Conservation (phyloP, 768 basidiomycete genomes). For the Rhizopogon roseolus region DNA sequence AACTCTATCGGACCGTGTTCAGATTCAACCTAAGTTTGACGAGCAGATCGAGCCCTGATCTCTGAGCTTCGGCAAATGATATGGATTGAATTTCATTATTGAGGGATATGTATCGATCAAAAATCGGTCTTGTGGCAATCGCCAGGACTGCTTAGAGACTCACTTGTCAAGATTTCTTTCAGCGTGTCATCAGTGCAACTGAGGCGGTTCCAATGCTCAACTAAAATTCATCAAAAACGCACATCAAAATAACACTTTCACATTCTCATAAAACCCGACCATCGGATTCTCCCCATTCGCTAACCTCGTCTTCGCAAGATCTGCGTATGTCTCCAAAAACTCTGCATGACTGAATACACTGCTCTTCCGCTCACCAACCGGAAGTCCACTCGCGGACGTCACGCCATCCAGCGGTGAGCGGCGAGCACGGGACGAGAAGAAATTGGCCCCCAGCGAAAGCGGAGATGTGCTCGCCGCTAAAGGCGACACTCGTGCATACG, state of each 20-base stretch:
- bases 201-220: neutral
- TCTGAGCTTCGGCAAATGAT: neutral
- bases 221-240: neutral
- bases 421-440: slow-evolving; percentile 59
- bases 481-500: slow-evolving; percentile 43
- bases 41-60: neutral
- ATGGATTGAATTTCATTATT: too few relatives aligned
- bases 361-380: slow-evolving; percentile 77
- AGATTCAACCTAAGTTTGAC: neutral
- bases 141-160: too few relatives aligned
- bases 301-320: slow-evolving; percentile 63
- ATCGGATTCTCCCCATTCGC: slow-evolving; percentile 86
- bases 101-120: too few relatives aligned
- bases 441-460: slow-evolving; percentile 51
- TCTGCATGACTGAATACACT: slow-evolving; percentile 85
- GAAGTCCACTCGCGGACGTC: slow-evolving; percentile 67
- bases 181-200: too few relatives aligned
- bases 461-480: slow-evolving; percentile 45
- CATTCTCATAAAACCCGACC: slow-evolving; percentile 88
- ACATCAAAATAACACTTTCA: slow-evolving; percentile 80
- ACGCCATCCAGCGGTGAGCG: slow-evolving; percentile 68
- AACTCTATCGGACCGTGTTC: neutral
- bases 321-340: slow-evolving; percentile 84
- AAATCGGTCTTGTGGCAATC: too few relatives aligned
- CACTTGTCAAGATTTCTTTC: too few relatives aligned